These are phyloP conservation scores for Cryptosporidium sp. DNA, from an alignment of 169 alveolate genomes.

Conservation along the genomic window DNA sequence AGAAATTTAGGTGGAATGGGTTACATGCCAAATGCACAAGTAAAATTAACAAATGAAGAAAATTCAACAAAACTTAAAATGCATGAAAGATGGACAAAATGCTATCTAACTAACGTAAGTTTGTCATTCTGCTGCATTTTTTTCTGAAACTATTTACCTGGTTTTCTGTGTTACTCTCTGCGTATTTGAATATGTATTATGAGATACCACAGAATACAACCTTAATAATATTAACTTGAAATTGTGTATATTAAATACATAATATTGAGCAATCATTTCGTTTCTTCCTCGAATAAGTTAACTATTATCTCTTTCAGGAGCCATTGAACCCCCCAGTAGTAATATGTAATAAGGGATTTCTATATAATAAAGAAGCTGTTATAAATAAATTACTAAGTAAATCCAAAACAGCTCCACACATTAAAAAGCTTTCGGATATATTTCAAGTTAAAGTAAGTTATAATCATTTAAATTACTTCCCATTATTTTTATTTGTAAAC, in stretches of 20 bases:
- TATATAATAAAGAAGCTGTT: slow-evolving; percentile 86
- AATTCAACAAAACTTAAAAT: slow-evolving; percentile 76
- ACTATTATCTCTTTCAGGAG: slow-evolving; percentile 77
- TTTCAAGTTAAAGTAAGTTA: slow-evolving; percentile 45
- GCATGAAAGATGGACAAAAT: slow-evolving; percentile 83
- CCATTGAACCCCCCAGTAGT: slow-evolving; percentile 86
- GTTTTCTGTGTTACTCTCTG: not conserved
- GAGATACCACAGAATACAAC: not conserved
- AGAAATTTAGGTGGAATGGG: slow-evolving; percentile 92
- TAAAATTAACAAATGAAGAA: slow-evolving; percentile 80
- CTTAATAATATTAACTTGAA: not conserved
- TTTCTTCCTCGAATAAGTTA: not conserved
- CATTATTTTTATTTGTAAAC: not conserved
- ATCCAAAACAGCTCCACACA: slow-evolving; percentile 81
- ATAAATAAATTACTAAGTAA: slow-evolving; percentile 78
- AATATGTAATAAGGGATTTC: slow-evolving; percentile 84
- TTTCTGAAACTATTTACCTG: not conserved
- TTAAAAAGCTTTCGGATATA: slow-evolving; percentile 60
- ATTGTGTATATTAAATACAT: not conserved
- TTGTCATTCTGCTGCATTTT: not conserved
- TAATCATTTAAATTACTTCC: not conserved
- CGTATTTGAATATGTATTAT: no score
- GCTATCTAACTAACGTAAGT: slow-evolving; percentile 86
- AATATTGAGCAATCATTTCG: not conserved
- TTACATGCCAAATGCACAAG: slow-evolving; percentile 86